Percentiles rank a stretch among this genome's conserved stretches.
phyloP scores from a whole-genome alignment of 257 asterid species.

The Solanum sitiens region DNA sequence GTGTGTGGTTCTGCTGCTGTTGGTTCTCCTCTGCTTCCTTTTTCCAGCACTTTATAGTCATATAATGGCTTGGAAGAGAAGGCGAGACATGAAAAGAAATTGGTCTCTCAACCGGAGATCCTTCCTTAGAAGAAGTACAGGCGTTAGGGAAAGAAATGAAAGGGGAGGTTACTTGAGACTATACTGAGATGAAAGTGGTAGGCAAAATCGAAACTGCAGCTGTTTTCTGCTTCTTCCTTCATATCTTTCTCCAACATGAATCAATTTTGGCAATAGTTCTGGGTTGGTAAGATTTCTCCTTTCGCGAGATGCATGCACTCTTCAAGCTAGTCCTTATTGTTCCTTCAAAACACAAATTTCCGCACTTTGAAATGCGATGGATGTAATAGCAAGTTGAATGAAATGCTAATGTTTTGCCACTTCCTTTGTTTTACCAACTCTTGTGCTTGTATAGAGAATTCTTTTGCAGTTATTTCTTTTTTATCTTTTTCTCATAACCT shows the following conservation, averaged over 20 bases:
- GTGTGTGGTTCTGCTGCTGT: slow-evolving; percentile 40
- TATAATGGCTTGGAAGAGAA: slow-evolving; percentile 46
- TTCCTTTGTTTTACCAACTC: not conserved
- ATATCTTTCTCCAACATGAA: not conserved
- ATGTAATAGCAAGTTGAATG: not conserved
- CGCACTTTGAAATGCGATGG: not conserved
- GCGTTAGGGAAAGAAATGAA: slow-evolving; percentile 22
- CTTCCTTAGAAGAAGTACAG: slow-evolving; percentile 28
- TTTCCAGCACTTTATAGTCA: slow-evolving; percentile 62
- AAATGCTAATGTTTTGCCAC: not conserved
- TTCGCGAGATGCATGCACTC: not conserved
- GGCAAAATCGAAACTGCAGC: not conserved
- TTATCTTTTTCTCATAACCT: not conserved
- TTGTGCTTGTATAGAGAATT: not conserved
- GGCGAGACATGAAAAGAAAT: slow-evolving; percentile 32
- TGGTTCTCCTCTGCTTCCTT: slow-evolving; percentile 70
- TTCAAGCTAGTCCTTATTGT: not conserved
- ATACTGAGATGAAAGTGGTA: slow-evolving; percentile 8
- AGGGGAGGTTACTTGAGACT: slow-evolving; percentile 57
- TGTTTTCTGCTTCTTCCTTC: not conserved
- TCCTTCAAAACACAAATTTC: not conserved
- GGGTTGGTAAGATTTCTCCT: not conserved
- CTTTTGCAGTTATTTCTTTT: not conserved
- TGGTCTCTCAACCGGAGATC: slow-evolving; percentile 62
- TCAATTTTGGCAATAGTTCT: not conserved